A percentile compares a stretch with the other conserved stretches of the same genome.
Conservation (phyloP, 73 alveolate species). For the Blepharisma japonicum region DNA sequence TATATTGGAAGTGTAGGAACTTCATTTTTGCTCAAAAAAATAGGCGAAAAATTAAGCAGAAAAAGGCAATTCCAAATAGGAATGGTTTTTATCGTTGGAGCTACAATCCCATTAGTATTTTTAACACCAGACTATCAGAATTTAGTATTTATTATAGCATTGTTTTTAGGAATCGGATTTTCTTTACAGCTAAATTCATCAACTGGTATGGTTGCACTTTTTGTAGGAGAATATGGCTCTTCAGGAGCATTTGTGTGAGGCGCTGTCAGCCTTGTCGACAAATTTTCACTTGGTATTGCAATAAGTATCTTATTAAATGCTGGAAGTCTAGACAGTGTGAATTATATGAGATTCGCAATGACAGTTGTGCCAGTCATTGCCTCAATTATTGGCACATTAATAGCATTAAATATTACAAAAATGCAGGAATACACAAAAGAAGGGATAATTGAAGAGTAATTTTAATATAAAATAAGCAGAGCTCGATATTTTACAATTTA, state of each 20-base stretch:
- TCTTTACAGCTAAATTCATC: not conserved
- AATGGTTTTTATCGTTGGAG: not conserved
- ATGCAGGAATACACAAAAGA: too few species aligned
- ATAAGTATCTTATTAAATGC: not conserved
- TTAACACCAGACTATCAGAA: not conserved
- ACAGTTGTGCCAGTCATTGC: not conserved
- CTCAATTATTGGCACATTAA: not conserved
- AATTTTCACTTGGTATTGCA: slow-evolving; percentile 18
- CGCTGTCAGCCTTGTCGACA: not conserved
- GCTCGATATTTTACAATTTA: too few species aligned
- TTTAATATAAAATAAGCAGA: too few species aligned
- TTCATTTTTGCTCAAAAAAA: slow-evolving; percentile 44
- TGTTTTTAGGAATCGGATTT: slow-evolving; percentile 22
- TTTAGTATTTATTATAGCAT: not conserved
- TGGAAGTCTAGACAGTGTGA: not conserved
- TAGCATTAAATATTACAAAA: too few species aligned
- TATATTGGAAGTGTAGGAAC: slow-evolving; percentile 63
- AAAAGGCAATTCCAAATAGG: slow-evolving; percentile 41
- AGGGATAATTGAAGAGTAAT: too few species aligned
- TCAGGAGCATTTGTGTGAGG: slow-evolving; percentile 31
- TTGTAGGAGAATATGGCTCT: slow-evolving; percentile 25
- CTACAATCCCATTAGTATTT: slow-evolving; percentile 5
- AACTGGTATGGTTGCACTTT: slow-evolving; percentile 14
- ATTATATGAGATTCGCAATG: slow-evolving; percentile 3
- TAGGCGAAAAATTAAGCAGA: slow-evolving; percentile 50